A percentile compares a stretch with the other conserved stretches of the same genome.
Conservation (phyloP, 257 asterid species). For the Prunella vulgaris region DNA sequence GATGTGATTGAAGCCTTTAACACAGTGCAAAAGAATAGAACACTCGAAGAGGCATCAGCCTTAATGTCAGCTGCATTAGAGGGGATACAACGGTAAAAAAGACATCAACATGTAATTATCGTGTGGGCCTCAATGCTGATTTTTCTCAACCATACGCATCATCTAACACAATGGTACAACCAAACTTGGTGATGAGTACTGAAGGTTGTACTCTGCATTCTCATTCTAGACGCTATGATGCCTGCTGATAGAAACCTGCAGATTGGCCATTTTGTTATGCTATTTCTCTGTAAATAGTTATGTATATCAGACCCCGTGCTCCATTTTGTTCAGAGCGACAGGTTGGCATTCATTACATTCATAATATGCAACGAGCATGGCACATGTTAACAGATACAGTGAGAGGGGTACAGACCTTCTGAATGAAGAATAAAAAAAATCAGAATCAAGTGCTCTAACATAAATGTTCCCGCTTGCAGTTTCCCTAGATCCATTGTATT, state of each 20-base stretch:
- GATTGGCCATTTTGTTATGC: conserved; percentile 29
- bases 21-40: conserved; percentile 75
- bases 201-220: conserved; percentile 15
- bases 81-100: conserved; percentile 37
- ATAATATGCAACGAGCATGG: conserved; percentile 25
- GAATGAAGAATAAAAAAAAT: not conserved
- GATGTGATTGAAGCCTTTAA: conserved; percentile 78
- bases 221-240: conserved; percentile 17
- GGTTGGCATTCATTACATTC: conserved; percentile 40
- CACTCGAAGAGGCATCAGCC: conserved; percentile 98
- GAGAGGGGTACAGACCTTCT: conserved; percentile 17
- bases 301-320: conserved; percentile 45
- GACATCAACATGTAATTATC: conserved; percentile 6
- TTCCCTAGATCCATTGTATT: conserved; percentile 12
- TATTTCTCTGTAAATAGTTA: conserved; percentile 65
- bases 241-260: conserved; percentile 5
- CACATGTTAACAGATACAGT: conserved; percentile 35
- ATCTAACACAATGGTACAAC: not conserved
- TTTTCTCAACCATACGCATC: not conserved
- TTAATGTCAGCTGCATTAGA: conserved; percentile 83
- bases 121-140: conserved; percentile 11
- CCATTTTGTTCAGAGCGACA: conserved; percentile 55
- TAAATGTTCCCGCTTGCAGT: conserved; percentile 4
- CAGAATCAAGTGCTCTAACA: conserved; percentile 17
- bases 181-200: conserved; percentile 5